Evolutionary conservation across 2,329 filamentous ascomycete genomes (phyloP).

Genomic region (Talaromyces rugulosus): DNA sequence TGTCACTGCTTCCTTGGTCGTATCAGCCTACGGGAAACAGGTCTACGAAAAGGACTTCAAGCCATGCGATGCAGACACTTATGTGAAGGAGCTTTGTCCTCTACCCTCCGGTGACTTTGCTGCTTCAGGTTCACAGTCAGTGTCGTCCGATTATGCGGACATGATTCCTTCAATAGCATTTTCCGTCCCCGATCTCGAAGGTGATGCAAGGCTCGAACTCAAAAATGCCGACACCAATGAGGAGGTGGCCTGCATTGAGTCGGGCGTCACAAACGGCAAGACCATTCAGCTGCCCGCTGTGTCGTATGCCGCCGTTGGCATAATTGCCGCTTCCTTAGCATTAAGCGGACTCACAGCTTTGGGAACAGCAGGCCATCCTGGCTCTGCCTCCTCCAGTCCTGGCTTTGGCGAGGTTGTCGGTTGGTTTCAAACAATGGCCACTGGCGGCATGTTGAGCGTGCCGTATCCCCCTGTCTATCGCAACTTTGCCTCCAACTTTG

Average conservation of each 20-base stretch:
- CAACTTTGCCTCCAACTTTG: conserved; percentile 90
- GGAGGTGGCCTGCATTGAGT: conserved; percentile 76
- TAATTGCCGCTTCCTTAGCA: conserved; percentile 77
- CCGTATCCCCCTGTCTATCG: conserved; percentile 82
- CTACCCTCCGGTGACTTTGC: conserved; percentile 72
- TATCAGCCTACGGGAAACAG: conserved; percentile 77
- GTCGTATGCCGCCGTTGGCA: conserved; percentile 75
- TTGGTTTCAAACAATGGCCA: conserved; percentile 90
- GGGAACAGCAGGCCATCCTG: conserved; percentile 56
- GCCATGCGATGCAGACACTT: conserved; percentile 67
- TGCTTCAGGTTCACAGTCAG: conserved; percentile 65
- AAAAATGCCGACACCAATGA: conserved; percentile 55
- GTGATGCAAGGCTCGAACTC: conserved; percentile 74
- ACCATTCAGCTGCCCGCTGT: conserved; percentile 70
- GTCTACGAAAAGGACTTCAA: conserved; percentile 79
- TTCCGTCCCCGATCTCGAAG: conserved; percentile 82
- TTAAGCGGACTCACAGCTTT: conserved; percentile 69
- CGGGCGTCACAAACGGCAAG: conserved; percentile 81
- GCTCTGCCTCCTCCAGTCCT: conserved; percentile 66
- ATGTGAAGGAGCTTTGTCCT: conserved; percentile 74
- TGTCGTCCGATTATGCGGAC: conserved; percentile 66
- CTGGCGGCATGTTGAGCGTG: conserved; percentile 94
- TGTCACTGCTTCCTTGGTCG: conserved; percentile 69
- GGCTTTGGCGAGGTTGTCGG: conserved; percentile 80
- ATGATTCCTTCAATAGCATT: conserved; percentile 88